Conservation (phyloP, 2,329 filamentous ascomycete genomes). For the Cladosporium halotolerans region DNA sequence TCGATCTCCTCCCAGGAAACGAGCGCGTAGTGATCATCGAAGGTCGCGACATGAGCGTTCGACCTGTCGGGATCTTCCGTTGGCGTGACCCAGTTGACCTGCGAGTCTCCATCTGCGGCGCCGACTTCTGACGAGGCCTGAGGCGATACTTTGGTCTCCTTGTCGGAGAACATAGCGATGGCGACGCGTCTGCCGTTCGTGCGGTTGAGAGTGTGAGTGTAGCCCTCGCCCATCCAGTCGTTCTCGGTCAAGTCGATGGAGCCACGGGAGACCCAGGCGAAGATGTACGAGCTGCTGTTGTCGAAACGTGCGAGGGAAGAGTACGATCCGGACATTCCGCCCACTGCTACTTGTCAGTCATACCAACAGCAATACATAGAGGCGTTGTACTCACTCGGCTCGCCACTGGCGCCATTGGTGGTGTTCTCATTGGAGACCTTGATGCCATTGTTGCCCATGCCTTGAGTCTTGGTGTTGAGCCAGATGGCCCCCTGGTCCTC, state of each 20-base stretch:
- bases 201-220: conserved; percentile 48
- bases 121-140: conserved; percentile 52
- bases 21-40: conserved; percentile 48
- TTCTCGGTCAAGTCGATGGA: conserved; percentile 50
- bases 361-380: not conserved
- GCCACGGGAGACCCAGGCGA: conserved; percentile 57
- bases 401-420: conserved; percentile 53
- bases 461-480: conserved; percentile 55
- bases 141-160: conserved; percentile 49
- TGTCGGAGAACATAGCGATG: conserved; percentile 51
- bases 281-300: conserved; percentile 50
- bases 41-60: conserved; percentile 53
- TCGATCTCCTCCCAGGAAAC: conserved; percentile 58
- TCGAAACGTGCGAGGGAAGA: conserved; percentile 51
- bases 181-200: conserved; percentile 56
- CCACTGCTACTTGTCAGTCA: conserved; percentile 35
- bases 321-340: conserved; percentile 59
- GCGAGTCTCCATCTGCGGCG: conserved; percentile 48
- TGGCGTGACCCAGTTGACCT: conserved; percentile 55
- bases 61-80: conserved; percentile 44
- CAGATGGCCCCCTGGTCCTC: conserved; percentile 60
- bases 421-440: conserved; percentile 59
- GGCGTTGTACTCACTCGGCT: conserved; percentile 32
- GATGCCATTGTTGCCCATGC: conserved; percentile 47
- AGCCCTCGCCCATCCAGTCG: conserved; percentile 53